Conservation (phyloP, 202 grass and related monocot species). For the Schoenoplectus triqueter region DNA sequence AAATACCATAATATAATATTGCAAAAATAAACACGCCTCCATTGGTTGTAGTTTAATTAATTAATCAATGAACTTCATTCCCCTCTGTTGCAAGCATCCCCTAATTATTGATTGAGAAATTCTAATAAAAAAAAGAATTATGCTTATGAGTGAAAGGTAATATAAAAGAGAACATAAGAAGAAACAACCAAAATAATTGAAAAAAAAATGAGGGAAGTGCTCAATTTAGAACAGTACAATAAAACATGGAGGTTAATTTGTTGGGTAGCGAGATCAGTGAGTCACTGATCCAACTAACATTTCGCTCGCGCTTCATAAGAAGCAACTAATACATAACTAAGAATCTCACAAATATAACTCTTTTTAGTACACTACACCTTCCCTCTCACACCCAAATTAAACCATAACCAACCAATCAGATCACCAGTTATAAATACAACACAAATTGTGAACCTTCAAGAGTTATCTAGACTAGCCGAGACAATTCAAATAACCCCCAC, state of each 20-base stretch:
- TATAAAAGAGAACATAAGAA: too few relatives aligned
- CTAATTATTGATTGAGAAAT: background rate
- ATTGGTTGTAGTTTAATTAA: background rate
- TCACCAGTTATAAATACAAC: slow-evolving; percentile 14
- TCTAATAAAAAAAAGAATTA: background rate
- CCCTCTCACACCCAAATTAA: background rate
- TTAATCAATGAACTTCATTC: background rate
- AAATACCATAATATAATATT: background rate
- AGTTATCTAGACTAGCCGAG: background rate
- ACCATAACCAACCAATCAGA: slow-evolving; percentile 5
- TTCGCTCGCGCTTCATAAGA: too few relatives aligned
- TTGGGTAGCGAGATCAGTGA: slow-evolving; percentile 17
- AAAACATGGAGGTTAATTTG: slow-evolving; percentile 31
- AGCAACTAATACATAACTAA: too few relatives aligned
- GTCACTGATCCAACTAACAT: slow-evolving; percentile 33
- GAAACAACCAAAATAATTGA: too few relatives aligned
- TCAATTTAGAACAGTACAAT: background rate
- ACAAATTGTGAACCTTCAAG: slow-evolving; percentile 22
- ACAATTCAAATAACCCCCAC: slow-evolving; percentile 36
- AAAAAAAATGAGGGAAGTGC: background rate
- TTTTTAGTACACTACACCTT: slow-evolving; percentile 13
- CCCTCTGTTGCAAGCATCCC: background rate
- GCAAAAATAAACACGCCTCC: background rate
- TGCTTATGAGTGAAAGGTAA: background rate
- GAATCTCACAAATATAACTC: background rate